phyloP scores from a whole-genome alignment of 371 early-diverging fungal species.

The Mortierella sp. region DNA sequence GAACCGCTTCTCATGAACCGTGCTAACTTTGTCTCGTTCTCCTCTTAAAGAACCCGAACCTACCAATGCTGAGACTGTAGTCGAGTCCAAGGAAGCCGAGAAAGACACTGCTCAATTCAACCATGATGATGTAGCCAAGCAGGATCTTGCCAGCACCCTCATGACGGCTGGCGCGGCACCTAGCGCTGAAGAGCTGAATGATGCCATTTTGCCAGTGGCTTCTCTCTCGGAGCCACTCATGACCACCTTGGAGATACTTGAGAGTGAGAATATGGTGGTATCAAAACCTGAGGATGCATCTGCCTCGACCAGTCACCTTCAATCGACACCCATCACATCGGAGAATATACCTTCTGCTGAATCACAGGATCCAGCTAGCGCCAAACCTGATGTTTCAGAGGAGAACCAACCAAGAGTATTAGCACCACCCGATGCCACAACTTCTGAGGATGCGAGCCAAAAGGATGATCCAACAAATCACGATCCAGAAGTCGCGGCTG shows the following conservation, averaged over 20 bases:
- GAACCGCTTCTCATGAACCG: too few relatives aligned
- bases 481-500: too few relatives aligned
- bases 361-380: background rate
- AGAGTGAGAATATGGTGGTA: background rate
- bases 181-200: background rate
- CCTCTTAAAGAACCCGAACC: too few relatives aligned
- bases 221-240: slow-evolving; percentile 45
- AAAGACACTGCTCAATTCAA: background rate
- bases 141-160: slow-evolving; percentile 8
- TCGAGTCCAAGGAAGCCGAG: background rate
- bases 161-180: background rate
- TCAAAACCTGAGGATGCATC: background rate
- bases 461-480: too few relatives aligned
- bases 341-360: background rate
- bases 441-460: too few relatives aligned
- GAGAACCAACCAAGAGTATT: too few relatives aligned
- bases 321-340: too few relatives aligned
- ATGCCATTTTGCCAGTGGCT: slow-evolving; percentile 38
- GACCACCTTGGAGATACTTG: slow-evolving; percentile 19
- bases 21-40: too few relatives aligned
- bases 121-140: background rate
- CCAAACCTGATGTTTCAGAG: background rate
- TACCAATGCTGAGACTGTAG: background rate
- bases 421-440: too few relatives aligned
- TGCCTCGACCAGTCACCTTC: background rate